Base-by-base conservation (phyloP, 2,329 filamentous ascomycete species). In the Fusarium sublunatum region DNA sequence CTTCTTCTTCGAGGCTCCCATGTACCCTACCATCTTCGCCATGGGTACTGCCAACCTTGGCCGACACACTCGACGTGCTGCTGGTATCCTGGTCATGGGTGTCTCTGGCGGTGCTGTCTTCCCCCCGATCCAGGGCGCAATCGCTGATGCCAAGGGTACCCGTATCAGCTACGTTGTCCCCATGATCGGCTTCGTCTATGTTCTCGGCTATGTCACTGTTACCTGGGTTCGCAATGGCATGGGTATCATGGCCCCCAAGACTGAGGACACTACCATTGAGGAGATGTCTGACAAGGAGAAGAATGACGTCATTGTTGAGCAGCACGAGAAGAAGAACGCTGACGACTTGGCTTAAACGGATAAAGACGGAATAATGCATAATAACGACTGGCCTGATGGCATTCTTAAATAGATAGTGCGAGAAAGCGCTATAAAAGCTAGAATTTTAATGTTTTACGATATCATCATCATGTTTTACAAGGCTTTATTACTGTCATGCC, bases 1-100 rank as follows among this genome's bases (percentile, higher is more conserved):
- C 19, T 82, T 93, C 42, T 92, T 93, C 81, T 93, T 93, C 74
- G 90, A 91, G 77, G 88, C 86, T 6, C 90, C 91, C 71, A 90
- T 89, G 76, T 94, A 93, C 80, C 91, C 91, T 0, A 93, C 90
- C 19, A 92, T 93, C 70, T 87, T 93, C 40, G 89, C 90, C 8
- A 81, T 93, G 7, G 89, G 89, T 15, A 91, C 92, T 77, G 84
- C 89, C 15, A 90, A 90, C 7, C 81, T 93, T 1, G 91, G 91
- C 7, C 85, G 87, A 28, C 88, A 93, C 78, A 91, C 88, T 42
- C 91, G 93, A 79, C 85, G 90, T 49, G 91, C 90, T 3, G 88
- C 87, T 2, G 89, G 90, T n/a, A 89, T 86, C 74, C 86, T 78
- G 54, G 84, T 92, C 3, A 88, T 82, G 19, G 90, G 88, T 67